Conservation (phyloP, 768 basidiomycete species). For the Phanerochaete carnosa region DNA sequence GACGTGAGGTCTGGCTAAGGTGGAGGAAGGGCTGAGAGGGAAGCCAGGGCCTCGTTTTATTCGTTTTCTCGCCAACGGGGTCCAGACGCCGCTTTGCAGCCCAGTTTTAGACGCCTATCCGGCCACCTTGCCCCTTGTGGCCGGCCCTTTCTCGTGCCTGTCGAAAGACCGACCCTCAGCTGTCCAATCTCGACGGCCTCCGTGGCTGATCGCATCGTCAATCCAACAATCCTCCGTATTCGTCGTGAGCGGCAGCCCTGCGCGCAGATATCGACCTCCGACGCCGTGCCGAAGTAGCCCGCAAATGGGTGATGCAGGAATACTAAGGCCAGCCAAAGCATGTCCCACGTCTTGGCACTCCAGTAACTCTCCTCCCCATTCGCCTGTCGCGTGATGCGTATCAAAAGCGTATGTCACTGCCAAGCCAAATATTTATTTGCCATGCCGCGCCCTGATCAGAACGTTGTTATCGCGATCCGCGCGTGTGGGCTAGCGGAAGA, state of each 20-base stretch:
- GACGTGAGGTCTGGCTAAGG: slow-evolving; percentile 9
- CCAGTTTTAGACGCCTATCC: not conserved
- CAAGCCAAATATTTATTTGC: not conserved
- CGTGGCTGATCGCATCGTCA: too few relatives aligned
- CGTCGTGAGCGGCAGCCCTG: too few relatives aligned
- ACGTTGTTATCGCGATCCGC: not conserved
- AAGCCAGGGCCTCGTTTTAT: slow-evolving; percentile 6
- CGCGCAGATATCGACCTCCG: too few relatives aligned
- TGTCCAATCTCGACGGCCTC: too few relatives aligned
- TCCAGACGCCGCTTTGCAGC: slow-evolving; percentile 4
- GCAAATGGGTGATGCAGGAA: too few relatives aligned
- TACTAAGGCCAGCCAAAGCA: too few relatives aligned
- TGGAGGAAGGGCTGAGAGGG: slow-evolving; percentile 6
- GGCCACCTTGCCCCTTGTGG: not conserved
- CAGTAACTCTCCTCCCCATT: too few relatives aligned
- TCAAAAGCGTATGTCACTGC: not conserved
- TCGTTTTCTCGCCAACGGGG: slow-evolving; percentile 10
- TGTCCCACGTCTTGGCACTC: too few relatives aligned
- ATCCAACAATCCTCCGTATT: too few relatives aligned
- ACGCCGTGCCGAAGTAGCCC: too few relatives aligned
- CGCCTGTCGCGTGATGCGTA: too few relatives aligned
- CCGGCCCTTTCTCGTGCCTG: not conserved
- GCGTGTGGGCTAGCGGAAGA: not conserved
- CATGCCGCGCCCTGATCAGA: not conserved
- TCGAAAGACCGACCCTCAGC: too few relatives aligned